phyloP scores from a whole-genome alignment of 352 stramenopile species.

The Aphanomyces invadans region DNA sequence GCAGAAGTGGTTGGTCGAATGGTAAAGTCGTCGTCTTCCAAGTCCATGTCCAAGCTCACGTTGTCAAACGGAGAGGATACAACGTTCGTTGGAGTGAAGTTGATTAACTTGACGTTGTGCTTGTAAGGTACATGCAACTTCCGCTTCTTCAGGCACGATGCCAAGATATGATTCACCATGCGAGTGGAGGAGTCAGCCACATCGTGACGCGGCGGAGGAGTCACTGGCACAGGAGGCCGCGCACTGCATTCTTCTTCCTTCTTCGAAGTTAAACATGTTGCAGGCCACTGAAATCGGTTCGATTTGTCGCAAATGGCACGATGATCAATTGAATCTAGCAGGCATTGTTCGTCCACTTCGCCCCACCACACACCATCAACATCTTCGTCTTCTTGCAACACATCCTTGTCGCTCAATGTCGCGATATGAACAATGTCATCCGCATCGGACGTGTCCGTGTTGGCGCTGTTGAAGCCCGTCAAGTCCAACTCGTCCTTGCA shows the following conservation, averaged over 20 bases:
- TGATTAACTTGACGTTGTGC: conserved; percentile 74
- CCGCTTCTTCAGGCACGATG: conserved; percentile 72
- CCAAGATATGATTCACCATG: conserved; percentile 76
- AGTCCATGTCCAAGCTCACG: not conserved
- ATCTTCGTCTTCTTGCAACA: not conserved
- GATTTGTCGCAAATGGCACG: conserved; percentile 70
- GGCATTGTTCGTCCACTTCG: conserved; percentile 37
- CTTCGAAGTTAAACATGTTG: not conserved
- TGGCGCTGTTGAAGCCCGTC: conserved; percentile 34
- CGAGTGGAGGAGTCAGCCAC: conserved; percentile 27
- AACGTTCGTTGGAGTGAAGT: conserved; percentile 46
- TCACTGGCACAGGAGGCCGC: conserved; percentile 28
- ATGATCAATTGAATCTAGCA: conserved; percentile 64
- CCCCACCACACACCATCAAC: conserved; percentile 2
- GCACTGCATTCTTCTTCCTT: not conserved
- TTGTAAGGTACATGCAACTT: conserved; percentile 81
- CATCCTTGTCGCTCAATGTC: not conserved
- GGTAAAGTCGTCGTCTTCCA: conserved; percentile 11
- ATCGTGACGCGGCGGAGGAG: conserved; percentile 25
- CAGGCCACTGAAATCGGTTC: conserved; percentile 56
- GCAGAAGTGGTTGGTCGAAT: conserved; percentile 8
- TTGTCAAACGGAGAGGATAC: conserved; percentile 1
- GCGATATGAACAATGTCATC: conserved; percentile 4
- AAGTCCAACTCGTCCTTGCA: conserved; percentile 46
- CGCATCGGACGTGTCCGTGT: conserved; percentile 30